Conservation (phyloP, 371 early-diverging fungal species). For the Rhizopus stolonifer region DNA sequence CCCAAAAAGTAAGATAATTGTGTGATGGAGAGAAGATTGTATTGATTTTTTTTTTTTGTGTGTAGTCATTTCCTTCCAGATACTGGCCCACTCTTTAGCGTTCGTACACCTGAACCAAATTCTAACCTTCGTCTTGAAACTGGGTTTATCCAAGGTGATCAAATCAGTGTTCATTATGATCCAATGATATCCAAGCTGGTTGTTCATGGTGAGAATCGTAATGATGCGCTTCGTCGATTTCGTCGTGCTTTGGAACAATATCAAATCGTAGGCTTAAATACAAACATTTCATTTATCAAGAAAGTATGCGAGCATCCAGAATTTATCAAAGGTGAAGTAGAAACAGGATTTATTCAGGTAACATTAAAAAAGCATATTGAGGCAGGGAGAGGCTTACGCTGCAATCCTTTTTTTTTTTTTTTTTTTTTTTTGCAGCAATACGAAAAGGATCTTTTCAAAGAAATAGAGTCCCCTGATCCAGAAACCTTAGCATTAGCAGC, state of each 20-base stretch:
- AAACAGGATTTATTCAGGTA: slow-evolving; percentile 90
- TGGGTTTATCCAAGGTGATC: slow-evolving; percentile 90
- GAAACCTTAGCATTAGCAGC: slow-evolving; percentile 74
- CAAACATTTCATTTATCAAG: slow-evolving; percentile 91
- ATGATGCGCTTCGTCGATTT: slow-evolving; percentile 80
- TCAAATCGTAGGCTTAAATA: slow-evolving; percentile 86
- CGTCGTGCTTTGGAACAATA: slow-evolving; percentile 81
- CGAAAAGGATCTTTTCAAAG: slow-evolving; percentile 66
- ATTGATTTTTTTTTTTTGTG: too few species aligned
- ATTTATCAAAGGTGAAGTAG: slow-evolving; percentile 87
- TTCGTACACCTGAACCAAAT: slow-evolving; percentile 67
- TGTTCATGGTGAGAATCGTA: slow-evolving; percentile 82
- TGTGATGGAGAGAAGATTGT: too few species aligned
- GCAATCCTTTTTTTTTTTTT: too few species aligned
- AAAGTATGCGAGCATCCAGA: slow-evolving; percentile 77
- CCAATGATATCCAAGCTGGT: slow-evolving; percentile 98
- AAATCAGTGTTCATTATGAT: slow-evolving; percentile 91
- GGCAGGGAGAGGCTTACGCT: neutral
- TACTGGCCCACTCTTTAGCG: slow-evolving; percentile 83
- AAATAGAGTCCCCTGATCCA: slow-evolving; percentile 48
- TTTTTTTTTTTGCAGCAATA: slow-evolving; percentile 47
- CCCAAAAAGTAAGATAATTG: slow-evolving; percentile 70
- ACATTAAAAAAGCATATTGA: slow-evolving; percentile 28
- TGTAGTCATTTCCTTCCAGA: slow-evolving; percentile 89
- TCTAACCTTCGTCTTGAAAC: slow-evolving; percentile 84